These are phyloP conservation scores for Tritrichomonas foetus DNA, from an alignment of 208 protist species.

Conservation along the genomic window DNA sequence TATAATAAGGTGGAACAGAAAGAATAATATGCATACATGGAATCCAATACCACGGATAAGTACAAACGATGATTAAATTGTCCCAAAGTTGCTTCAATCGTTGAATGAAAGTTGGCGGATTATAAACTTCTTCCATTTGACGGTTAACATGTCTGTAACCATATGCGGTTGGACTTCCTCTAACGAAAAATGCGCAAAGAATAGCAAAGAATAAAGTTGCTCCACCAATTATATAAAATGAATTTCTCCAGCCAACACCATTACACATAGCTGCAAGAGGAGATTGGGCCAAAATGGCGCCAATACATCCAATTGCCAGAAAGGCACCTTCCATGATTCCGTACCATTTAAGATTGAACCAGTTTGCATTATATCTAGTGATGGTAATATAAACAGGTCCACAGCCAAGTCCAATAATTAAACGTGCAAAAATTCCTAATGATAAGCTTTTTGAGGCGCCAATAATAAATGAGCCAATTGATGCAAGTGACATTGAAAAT, in stretches of 20 bases:
- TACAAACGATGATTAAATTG: background rate
- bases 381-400: background rate
- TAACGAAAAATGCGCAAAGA: background rate
- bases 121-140: background rate
- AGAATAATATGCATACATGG: background rate
- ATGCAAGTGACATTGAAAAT: background rate
- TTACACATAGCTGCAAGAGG: background rate
- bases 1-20: too few relatives aligned
- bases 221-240: background rate
- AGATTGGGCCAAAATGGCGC: background rate
- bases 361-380: background rate
- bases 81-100: background rate
- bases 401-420: background rate
- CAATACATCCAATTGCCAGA: background rate
- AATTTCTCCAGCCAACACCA: background rate
- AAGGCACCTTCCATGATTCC: background rate
- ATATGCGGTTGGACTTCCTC: background rate
- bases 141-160: background rate
- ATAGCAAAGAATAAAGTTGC: background rate
- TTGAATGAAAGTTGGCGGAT: background rate
- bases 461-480: background rate
- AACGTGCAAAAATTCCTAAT: background rate
- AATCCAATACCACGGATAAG: background rate
- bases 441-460: background rate
- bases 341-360: slow-evolving; percentile 11